These are phyloP conservation scores for Populus tomentosa DNA, from an alignment of 441 rosid species.

Conservation along the genomic window DNA sequence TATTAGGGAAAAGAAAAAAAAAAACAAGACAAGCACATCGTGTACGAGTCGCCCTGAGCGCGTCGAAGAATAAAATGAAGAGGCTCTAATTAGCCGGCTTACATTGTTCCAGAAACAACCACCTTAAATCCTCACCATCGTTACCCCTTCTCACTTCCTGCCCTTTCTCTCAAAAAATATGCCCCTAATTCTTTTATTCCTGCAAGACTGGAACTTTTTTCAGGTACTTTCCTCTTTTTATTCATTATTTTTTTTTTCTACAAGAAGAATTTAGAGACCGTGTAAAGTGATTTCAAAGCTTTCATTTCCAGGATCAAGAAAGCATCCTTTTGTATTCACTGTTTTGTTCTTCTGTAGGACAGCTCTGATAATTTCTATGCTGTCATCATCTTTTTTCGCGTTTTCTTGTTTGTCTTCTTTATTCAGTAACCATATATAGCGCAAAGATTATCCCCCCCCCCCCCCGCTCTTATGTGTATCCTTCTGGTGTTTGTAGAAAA, in stretches of 20 bases:
- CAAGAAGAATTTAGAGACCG: not conserved
- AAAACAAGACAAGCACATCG: not conserved
- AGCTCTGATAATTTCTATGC: not conserved
- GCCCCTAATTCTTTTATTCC: not conserved
- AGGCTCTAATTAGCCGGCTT: not conserved
- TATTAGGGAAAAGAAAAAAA: no score
- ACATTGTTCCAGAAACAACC: not conserved
- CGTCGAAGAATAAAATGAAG: not conserved
- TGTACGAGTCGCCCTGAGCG: not conserved
- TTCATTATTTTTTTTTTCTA: not conserved
- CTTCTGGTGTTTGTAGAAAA: constrained; percentile 1
- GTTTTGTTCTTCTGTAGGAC: not conserved
- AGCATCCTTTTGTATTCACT: not conserved
- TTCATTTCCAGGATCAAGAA: not conserved
- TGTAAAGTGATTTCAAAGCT: not conserved
- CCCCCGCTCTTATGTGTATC: not conserved
- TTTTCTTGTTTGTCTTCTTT: not conserved
- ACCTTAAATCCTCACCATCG: not conserved
- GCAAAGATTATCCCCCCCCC: not conserved
- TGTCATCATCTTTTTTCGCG: not conserved
- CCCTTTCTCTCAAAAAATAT: not conserved
- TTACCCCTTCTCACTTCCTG: not conserved
- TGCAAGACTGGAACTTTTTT: not conserved
- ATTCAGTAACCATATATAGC: not conserved
- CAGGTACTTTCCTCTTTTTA: not conserved